Base-by-base conservation (phyloP, 352 stramenopile genomes). In the Halophytophthora polymorphica region DNA sequence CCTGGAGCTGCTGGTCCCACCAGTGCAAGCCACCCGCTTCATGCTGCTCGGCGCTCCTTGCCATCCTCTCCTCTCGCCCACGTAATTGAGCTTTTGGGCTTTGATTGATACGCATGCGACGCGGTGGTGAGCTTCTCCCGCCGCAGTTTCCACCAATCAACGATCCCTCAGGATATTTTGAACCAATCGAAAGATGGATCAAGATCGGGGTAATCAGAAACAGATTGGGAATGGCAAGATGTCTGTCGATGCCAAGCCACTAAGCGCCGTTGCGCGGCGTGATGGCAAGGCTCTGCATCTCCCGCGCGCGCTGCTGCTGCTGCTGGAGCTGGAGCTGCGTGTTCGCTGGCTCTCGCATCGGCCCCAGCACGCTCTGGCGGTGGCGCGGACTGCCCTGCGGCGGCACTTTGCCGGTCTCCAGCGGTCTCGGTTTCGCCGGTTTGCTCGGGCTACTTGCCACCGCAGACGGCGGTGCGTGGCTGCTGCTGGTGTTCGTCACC, bases 281-380 rank as follows among this genome's bases (percentile, higher is more conserved):
- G 25, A 64, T 60, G 29, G 29, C 6, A 25, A 64, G 21, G 15
- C 50, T 44, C 0, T 48, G 36, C 2, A 56, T 31, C 28, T 66
- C 57, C 14, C 51, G 61, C 17, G 49, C 39, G 18, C 29, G 47
- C 28, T 57, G 52, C 33, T 53, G 57, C 28, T 39, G 31, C 17
- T 70, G 38, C 25, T 50, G 50, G 7, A 49, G 49, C 12, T 61
- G 49, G 3, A 50, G 18, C 11, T 57, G 47, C 31, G 8, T 58
- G 12, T 33, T 31, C 34, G 41, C 36, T 17, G 56, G 25, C 12
- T 47, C 57, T 4, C 17, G 53, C 8, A 22, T 43, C 40, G 61
- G 21, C 22, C 42, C 41, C 11, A 57, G 58, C 22, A 44, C 34
- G 21, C 55, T 53, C 21, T 63, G 53, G 14, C 46, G 56, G 17